Evolutionary conservation across 768 basidiomycete species (phyloP).

Genomic region (Melanogaster broomeanus): DNA sequence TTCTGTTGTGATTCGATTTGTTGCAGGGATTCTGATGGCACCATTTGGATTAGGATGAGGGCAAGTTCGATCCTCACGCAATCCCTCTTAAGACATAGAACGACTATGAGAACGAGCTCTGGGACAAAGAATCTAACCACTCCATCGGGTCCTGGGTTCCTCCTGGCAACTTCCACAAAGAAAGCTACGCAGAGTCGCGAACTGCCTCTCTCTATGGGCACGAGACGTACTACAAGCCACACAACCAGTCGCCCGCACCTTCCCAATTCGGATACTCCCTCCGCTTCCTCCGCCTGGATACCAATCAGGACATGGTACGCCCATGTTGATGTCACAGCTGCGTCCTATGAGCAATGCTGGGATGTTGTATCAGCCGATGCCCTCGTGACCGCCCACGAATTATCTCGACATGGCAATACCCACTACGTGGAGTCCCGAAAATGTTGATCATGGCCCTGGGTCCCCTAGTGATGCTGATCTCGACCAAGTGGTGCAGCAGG

Average conservation of each 20-base stretch:
- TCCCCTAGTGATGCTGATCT: constrained; percentile 69
- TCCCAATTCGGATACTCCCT: constrained; percentile 48
- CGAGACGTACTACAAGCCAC: constrained; percentile 83
- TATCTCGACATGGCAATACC: constrained; percentile 77
- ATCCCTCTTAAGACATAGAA: constrained; percentile 98
- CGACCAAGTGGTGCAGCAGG: constrained; percentile 68
- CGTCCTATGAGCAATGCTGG: constrained; percentile 33
- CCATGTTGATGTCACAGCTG: constrained; percentile 45
- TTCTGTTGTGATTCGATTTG: not conserved
- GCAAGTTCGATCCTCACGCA: constrained; percentile 90
- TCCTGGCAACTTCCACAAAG: constrained; percentile 66
- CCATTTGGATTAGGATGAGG: constrained; percentile 71
- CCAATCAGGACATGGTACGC: constrained; percentile 77
- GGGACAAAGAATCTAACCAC: constrained; percentile 97
- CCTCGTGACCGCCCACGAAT: constrained; percentile 72
- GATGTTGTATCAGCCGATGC: constrained; percentile 59
- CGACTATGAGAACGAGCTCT: constrained; percentile 95
- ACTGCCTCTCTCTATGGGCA: constrained; percentile 85
- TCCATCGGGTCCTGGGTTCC: constrained; percentile 93
- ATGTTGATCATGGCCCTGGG: constrained; percentile 43
- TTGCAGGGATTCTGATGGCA: constrained; percentile 6
- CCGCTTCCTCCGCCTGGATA: constrained; percentile 73
- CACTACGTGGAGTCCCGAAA: constrained; percentile 50
- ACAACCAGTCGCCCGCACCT: constrained; percentile 70
- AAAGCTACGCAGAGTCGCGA: constrained; percentile 75